Conservation (phyloP, 1,139 yeast species). For the Kodamaea derodonti region DNA sequence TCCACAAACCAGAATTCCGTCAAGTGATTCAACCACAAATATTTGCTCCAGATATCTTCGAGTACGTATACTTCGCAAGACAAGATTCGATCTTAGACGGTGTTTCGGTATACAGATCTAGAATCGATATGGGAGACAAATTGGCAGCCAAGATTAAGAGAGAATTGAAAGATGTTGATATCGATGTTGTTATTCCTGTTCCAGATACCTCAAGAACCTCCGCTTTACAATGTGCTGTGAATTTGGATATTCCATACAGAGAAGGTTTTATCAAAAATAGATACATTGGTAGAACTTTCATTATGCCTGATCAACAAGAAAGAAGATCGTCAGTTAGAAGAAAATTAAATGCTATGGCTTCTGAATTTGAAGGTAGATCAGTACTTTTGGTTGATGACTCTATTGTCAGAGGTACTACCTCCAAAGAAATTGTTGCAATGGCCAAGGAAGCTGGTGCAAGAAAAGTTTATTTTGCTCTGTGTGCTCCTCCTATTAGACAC, state of each 20-base stretch:
- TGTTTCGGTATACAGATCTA: slow-evolving; percentile 85
- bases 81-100: slow-evolving; percentile 97
- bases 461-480: slow-evolving; percentile 89
- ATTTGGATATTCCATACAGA: slow-evolving; percentile 77
- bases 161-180: slow-evolving; percentile 51
- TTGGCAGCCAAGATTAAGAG: slow-evolving; percentile 68
- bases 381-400: slow-evolving; percentile 97
- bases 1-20: slow-evolving; percentile 63
- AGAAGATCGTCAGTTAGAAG: slow-evolving; percentile 92
- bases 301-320: slow-evolving; percentile 97
- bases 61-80: slow-evolving; percentile 95
- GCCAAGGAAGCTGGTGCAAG: slow-evolving; percentile 97
- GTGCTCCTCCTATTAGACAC: slow-evolving; percentile 94
- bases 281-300: slow-evolving; percentile 95
- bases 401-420: slow-evolving; percentile 95
- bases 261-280: slow-evolving; percentile 97
- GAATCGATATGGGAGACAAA: slow-evolving; percentile 91
- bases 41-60: slow-evolving; percentile 94
- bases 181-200: slow-evolving; percentile 95
- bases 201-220: slow-evolving; percentile 97
- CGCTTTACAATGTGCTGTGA: slow-evolving; percentile 88
- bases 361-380: slow-evolving; percentile 80
- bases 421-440: slow-evolving; percentile 94
- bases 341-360: slow-evolving; percentile 92
- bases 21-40: slow-evolving; percentile 79